Evolutionary conservation across 805 yeast genomes (phyloP), one percentile per base, ranked within the genome.

Genomic region (Wickerhamomyces bovis): DNA sequence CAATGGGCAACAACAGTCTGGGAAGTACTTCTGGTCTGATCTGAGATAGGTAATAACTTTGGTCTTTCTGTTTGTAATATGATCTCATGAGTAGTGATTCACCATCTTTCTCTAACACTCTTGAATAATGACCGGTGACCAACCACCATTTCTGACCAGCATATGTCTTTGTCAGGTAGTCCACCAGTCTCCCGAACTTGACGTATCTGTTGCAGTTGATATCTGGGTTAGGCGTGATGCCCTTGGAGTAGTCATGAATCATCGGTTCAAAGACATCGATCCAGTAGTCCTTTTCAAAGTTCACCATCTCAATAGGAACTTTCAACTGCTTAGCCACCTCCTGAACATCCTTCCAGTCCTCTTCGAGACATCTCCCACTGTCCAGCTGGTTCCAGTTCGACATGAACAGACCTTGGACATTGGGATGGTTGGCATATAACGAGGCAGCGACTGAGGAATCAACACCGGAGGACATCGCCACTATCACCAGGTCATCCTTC

Each of bases 401-500:
- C 98, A 94, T 94, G 65, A 86, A 92, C 2, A 94, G 73, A 0
- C 97, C 99, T 40, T 73, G 65, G 2, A 86, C 94, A 41, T 85
- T 78, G 54, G 74, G 78, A 30, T 68, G 60, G n/a, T 70, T 65
- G 7, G 87, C 70, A 54, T 73, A 81, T 50, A 86, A 46, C 0
- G 85, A 80, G 0, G 98, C 97, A 3, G 85, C 78, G 1, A 90
- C 89, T 1, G 97, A 84, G 0, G 97, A 90, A 64, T 94, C 99
- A 1, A 94, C 98, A 0, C 99, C 99, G 0, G 96, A 86, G 1
- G 97, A 88, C 96, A 94, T 87, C 8, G 98, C 97, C 6, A 94
- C 79, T 19, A 85, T 68, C 20, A 92, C 76, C 45, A 75, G 78
- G 56, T 87, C 96, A 28, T 71, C 62, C 10, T 52, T 53, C 0